Evolutionary conservation across 192 early-diverging fungal genomes (phyloP), one percentile per base, ranked within the genome.

Genomic region (Pilobolus umbonatus): DNA sequence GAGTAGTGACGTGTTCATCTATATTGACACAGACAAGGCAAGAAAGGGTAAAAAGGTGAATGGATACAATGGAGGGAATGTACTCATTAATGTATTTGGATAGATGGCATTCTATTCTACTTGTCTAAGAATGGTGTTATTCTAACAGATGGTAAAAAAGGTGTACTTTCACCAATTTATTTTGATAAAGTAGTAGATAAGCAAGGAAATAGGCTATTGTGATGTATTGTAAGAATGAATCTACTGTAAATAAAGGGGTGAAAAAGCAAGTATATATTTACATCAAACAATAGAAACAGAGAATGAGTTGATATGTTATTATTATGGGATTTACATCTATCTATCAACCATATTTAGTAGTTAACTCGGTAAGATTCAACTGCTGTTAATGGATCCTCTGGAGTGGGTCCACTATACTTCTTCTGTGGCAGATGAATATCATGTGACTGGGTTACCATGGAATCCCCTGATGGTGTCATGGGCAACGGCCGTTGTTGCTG

Each of bases 101-200:
- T 49, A 77, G 91, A 83, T 48, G 90, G 89, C 0, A 86, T 94
- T 58, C 69, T 75, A 55, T 94, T 96, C 60, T 88, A 80, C 39
- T 58, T 64, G 38, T 86, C 89, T n/a, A 62, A 72, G 1, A 96
- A 96, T 64, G 80, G 81, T 73, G 94, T 96, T 5, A 81, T 93
- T 31, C 67, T 90, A 48, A 89, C 82, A 8, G 68, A 76, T n/a
- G 93, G 91, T 2, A 65, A 80, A 39, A 56, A 80, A 24, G 91
- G 91, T 0, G 51, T 82, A 22, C 77, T 96, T 29, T 60, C 75
- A 17, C 57, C 76, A 1, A 61, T 75, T 42, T 94, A 90, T 68
- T 94, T 95, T 70, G 40, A 35, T 15, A 76, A 78, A 64, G 82
- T 92, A 3, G 65, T 76, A 12, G 57, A 60, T 55, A 30, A 55